Conservation (phyloP, 768 basidiomycete genomes). For the Multifurca ochricompacta region DNA sequence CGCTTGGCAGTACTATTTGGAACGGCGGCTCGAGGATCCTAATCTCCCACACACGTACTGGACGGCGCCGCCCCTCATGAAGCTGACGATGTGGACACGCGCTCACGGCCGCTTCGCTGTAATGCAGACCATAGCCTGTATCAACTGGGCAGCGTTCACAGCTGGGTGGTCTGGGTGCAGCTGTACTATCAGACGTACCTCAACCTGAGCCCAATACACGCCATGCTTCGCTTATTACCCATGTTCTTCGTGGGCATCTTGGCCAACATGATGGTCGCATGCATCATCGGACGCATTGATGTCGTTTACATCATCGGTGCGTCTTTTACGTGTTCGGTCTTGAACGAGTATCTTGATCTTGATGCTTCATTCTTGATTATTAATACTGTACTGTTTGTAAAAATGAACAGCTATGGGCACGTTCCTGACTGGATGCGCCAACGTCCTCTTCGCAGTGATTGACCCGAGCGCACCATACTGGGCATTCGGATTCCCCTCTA, state of each 20-base stretch:
- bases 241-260: constrained; percentile 59
- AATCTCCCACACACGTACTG: constrained; percentile 21
- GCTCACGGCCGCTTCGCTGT: constrained; percentile 54
- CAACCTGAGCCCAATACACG: constrained; percentile 43
- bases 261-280: constrained; percentile 59
- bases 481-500: constrained; percentile 69
- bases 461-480: constrained; percentile 51
- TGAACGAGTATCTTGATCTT: too few species aligned
- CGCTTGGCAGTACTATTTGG: constrained; percentile 59
- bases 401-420: constrained; percentile 51
- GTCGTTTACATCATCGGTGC: constrained; percentile 51
- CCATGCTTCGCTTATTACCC: constrained; percentile 61
- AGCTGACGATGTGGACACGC: constrained; percentile 53
- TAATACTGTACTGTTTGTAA: too few species aligned
- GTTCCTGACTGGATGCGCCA: constrained; percentile 46
- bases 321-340: neutral
- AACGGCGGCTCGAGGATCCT: constrained; percentile 26
- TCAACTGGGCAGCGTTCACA: constrained; percentile 54
- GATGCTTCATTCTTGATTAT: too few species aligned
- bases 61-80: constrained; percentile 59
- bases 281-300: constrained; percentile 47
- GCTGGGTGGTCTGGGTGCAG: constrained; percentile 52
- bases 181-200: constrained; percentile 67
- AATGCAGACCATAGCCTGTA: constrained; percentile 54
- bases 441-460: constrained; percentile 63